These are phyloP conservation scores for Epichloe brachyelytri DNA, from an alignment of 2,329 filamentous ascomycete species.

Conservation along the genomic window DNA sequence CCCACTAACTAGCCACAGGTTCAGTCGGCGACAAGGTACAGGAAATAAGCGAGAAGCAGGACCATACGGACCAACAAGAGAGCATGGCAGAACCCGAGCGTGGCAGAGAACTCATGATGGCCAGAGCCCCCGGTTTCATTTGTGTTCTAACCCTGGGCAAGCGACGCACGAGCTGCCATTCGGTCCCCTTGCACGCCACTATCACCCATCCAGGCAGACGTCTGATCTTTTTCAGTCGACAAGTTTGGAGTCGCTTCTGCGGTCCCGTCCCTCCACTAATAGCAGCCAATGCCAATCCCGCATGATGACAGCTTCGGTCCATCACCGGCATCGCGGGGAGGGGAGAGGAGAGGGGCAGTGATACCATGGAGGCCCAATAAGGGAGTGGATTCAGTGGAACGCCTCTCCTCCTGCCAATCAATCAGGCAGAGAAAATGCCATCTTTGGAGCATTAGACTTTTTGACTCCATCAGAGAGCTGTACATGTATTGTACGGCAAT, in stretches of 20 bases:
- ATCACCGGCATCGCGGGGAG: not conserved
- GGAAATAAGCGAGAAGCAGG: not conserved
- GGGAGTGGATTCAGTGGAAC: not conserved
- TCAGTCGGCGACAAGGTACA: not conserved
- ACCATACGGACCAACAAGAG: not conserved
- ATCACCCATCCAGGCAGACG: not conserved
- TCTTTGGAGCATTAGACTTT: not conserved
- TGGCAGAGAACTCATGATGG: conserved; percentile 1
- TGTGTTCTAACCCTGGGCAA: not conserved
- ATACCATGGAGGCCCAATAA: not conserved
- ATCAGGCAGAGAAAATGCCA: not conserved
- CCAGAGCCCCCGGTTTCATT: conserved; percentile 4
- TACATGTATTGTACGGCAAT: not conserved
- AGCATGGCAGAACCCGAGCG: not conserved
- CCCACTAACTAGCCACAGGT: too few relatives aligned
- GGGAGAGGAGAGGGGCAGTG: not conserved
- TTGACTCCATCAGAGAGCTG: not conserved
- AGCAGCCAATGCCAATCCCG: conserved; percentile 2
- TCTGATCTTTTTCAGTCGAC: not conserved
- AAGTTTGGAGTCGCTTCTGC: not conserved
- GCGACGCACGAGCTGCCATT: conserved; percentile 4
- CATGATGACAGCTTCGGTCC: not conserved
- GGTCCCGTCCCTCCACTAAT: not conserved
- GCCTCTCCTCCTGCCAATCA: not conserved
- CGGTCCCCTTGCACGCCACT: not conserved